phyloP scores from a whole-genome alignment of 2,329 filamentous ascomycete genomes.

The Apiospora phragmitis region DNA sequence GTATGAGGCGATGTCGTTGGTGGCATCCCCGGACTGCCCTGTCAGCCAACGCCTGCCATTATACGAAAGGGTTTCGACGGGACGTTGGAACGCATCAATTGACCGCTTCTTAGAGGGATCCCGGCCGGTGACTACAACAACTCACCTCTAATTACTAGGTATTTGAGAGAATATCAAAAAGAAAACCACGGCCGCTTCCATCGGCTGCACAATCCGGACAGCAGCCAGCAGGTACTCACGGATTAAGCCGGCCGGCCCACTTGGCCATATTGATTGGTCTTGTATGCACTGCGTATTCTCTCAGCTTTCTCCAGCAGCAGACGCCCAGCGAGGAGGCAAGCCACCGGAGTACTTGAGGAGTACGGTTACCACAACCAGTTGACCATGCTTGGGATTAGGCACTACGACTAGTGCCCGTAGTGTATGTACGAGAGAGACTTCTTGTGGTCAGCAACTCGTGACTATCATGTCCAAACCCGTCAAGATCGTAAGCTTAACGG shows the following conservation, averaged over 20 bases:
- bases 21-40: not conserved
- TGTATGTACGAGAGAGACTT: not conserved
- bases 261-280: not conserved
- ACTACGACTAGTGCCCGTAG: constrained; percentile 6
- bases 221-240: not conserved
- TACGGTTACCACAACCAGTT: not conserved
- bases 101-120: not conserved
- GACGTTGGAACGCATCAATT: not conserved
- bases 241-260: constrained; percentile 6
- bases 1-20: constrained; percentile 2
- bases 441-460: constrained; percentile 6
- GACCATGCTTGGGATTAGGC: not conserved
- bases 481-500: constrained; percentile 2
- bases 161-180: not conserved
- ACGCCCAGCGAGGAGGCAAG: not conserved
- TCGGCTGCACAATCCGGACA: not conserved
- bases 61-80: not conserved
- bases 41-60: not conserved
- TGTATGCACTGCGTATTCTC: not conserved
- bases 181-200: not conserved
- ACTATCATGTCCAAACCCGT: constrained; percentile 1
- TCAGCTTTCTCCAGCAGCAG: not conserved
- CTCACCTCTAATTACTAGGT: not conserved
- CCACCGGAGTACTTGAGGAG: not conserved
- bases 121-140: not conserved